These are phyloP conservation scores for Pholiota adiposa DNA, from an alignment of 1,284 basidiomycete species.

Conservation along the genomic window DNA sequence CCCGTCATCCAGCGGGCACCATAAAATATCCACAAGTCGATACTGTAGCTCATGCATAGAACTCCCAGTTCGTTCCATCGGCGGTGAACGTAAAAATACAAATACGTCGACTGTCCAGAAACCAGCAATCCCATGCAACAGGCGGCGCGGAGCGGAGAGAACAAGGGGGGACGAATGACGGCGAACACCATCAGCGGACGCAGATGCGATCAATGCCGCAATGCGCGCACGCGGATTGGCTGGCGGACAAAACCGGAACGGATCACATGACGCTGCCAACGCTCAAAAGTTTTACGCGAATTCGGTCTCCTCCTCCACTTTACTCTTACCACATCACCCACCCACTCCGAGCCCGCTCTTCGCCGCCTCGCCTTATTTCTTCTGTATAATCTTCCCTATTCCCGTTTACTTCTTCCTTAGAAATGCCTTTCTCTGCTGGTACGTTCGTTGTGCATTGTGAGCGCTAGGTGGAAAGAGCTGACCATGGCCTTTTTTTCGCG, in stretches of 20 bases:
- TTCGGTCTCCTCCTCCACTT: constrained; percentile 1
- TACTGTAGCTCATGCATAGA: no score
- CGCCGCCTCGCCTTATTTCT: constrained; percentile 25
- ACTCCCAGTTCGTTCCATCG: no score
- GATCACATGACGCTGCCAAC: constrained; percentile 30
- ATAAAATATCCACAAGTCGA: no score
- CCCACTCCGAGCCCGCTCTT: constrained; percentile 18
- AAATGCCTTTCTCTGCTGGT: constrained; percentile 51
- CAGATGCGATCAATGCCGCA: constrained; percentile 9
- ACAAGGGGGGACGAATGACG: neutral
- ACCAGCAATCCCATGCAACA: neutral
- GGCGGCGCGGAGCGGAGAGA: neutral
- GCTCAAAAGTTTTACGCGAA: constrained; percentile 31
- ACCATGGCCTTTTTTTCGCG: constrained; percentile 1
- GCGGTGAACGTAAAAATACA: no score
- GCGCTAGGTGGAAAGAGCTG: neutral
- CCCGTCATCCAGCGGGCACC: neutral
- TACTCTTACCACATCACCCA: constrained; percentile 17
- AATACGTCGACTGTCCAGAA: no score
- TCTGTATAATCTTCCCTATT: constrained; percentile 30
- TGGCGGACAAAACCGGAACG: constrained; percentile 38
- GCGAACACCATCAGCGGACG: constrained; percentile 5
- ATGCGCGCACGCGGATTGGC: constrained; percentile 34
- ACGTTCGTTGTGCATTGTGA: constrained; percentile 14
- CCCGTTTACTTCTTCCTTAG: constrained; percentile 29